phyloP scores from a whole-genome alignment of 179 eudicot species.

The Silene vulgaris region DNA sequence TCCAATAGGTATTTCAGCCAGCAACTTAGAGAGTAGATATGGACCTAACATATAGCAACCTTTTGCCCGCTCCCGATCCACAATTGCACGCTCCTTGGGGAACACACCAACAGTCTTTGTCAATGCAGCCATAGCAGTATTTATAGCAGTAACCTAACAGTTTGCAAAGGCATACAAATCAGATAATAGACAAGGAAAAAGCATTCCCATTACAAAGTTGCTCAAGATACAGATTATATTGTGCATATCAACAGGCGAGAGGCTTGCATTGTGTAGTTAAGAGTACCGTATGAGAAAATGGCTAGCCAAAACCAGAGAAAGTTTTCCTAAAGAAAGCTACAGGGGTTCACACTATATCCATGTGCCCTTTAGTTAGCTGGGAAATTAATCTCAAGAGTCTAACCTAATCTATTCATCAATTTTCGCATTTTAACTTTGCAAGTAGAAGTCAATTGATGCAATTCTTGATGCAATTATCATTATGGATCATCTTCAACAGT shows the following conservation, averaged over 20 bases:
- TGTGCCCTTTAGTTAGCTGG: background rate
- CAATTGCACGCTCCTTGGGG: constrained; percentile 95
- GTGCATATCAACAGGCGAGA: background rate
- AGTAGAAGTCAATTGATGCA: no score
- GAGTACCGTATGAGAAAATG: background rate
- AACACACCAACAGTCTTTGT: constrained; percentile 93
- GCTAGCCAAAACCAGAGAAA: background rate
- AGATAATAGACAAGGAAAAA: background rate
- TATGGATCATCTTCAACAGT: no score
- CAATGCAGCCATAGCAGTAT: constrained; percentile 99
- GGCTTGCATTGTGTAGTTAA: constrained; percentile 5
- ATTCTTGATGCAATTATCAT: no score
- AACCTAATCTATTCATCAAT: background rate
- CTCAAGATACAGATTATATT: background rate
- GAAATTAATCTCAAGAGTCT: background rate
- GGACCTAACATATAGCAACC: constrained; percentile 85
- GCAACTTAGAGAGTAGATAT: constrained; percentile 74
- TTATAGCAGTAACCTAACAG: constrained; percentile 87
- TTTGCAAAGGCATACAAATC: constrained; percentile 11
- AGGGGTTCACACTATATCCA: constrained; percentile 1
- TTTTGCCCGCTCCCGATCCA: constrained; percentile 88
- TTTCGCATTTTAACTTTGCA: constrained; percentile 4
- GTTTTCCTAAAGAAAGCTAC: background rate
- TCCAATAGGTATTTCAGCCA: constrained; percentile 92
- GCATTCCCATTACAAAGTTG: background rate